Base-by-base conservation (phyloP, 352 stramenopile species). In the Phytopythium montanum region DNA sequence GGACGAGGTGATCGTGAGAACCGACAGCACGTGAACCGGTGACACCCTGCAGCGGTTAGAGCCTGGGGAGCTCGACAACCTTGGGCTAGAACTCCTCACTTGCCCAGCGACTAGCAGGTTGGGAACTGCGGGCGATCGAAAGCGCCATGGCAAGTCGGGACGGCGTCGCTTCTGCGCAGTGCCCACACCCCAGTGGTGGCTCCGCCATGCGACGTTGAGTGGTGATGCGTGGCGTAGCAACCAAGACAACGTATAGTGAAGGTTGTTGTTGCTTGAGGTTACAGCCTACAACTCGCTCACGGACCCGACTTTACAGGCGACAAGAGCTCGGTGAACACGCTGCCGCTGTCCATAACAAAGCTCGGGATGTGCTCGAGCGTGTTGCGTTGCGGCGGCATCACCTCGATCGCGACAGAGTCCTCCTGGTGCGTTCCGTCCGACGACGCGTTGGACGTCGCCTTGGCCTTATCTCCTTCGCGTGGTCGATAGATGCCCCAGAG, bases 1-100 rank as follows among this genome's bases (percentile, higher is more conserved):
- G 59, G 75, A 74, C 51, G 79, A 85, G 50, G 88, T 71, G 56
- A 83, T 84, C 14, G 76, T 79, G 44, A 90, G 54, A n/a, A 88
- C 69, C 21, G 61, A 61, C 26, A 75, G 51, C 3, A 60, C 58
- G 5, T 56, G 59, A 12, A 66, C 26, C 19, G 50, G 16, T 21
- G 50, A n/a, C 50, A 56, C 44, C 25, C 8, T n/a, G 45, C 25
- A 12, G n/a, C 8, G 14, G 2, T 0, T 3, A 4, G 34, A 23
- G 39, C 23, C 14, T 18, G 2, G 18, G 5, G 2, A 23, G 7
- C 19, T 12, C 34, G 12, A 41, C 34, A 12, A 41, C 7, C 34
- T 18, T 44, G 38, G 38, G 12, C 38, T 44, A 16, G 16, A 45
- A 19, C n/a, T 5, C 39, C 18, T 45, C 39, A 6, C 18, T 25